phyloP scores from a whole-genome alignment of 768 basidiomycete genomes.

The Suillus decipiens region DNA sequence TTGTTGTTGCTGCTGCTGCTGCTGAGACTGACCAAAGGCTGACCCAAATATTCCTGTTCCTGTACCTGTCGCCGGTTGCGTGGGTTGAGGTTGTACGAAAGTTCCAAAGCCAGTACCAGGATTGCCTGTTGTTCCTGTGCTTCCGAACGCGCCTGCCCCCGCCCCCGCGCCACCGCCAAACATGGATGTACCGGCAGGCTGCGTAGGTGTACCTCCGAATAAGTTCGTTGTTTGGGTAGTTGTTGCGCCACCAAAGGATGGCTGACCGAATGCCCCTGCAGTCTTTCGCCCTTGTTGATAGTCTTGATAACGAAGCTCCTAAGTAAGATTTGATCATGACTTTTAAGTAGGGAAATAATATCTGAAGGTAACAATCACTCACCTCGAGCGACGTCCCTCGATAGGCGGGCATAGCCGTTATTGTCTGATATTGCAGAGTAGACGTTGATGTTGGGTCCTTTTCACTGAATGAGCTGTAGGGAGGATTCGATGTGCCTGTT shows the following conservation, averaged over 20 bases:
- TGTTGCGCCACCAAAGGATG: conserved; percentile 30
- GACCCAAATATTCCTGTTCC: conserved; percentile 45
- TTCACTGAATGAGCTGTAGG: conserved; percentile 60
- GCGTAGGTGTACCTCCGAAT: conserved; percentile 30
- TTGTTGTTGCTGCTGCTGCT: conserved; percentile 34
- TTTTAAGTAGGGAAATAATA: conserved; percentile 12
- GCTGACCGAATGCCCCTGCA: conserved; percentile 60
- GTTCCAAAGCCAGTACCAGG: conserved; percentile 31
- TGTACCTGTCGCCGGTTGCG: conserved; percentile 37
- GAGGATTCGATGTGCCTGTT: conserved; percentile 68
- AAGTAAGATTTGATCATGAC: conserved; percentile 5
- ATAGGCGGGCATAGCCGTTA: conserved; percentile 79
- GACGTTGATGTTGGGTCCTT: conserved; percentile 57
- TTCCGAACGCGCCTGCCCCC: conserved; percentile 24
- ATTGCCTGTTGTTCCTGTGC: conserved; percentile 26
- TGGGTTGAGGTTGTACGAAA: conserved; percentile 39
- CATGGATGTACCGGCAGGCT: conserved; percentile 31
- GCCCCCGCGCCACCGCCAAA: conserved; percentile 28
- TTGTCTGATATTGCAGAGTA: conserved; percentile 75
- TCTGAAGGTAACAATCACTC: conserved; percentile 24
- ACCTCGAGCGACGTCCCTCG: conserved; percentile 78
- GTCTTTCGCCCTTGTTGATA: conserved; percentile 76
- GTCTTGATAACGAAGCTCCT: conserved; percentile 81
- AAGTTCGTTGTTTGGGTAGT: conserved; percentile 26
- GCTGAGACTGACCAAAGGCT: conserved; percentile 41